Evolutionary conservation across 2,329 filamentous ascomycete genomes (phyloP).

Genomic region (Phialophora chinensis): DNA sequence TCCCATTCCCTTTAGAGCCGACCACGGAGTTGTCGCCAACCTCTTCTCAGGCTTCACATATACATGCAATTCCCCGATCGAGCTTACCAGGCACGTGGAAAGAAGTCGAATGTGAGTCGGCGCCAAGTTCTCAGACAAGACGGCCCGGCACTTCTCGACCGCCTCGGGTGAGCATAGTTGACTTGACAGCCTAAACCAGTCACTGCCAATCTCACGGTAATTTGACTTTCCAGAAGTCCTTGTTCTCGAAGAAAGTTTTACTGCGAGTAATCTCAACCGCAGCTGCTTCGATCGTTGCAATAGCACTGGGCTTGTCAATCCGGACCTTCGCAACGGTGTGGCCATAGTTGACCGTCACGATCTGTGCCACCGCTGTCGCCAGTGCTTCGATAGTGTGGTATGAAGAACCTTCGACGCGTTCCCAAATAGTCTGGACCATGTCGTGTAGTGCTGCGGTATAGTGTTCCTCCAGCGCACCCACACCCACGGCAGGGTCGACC

Average conservation of each 20-base stretch:
- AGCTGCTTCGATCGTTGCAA: constrained; percentile 56
- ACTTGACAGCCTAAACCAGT: constrained; percentile 34
- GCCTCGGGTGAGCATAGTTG: constrained; percentile 37
- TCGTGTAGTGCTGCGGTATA: constrained; percentile 43
- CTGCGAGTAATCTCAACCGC: constrained; percentile 58
- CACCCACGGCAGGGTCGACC: constrained; percentile 26
- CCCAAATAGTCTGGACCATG: constrained; percentile 48
- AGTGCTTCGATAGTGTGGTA: constrained; percentile 60
- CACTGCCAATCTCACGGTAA: constrained; percentile 25
- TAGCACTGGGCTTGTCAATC: constrained; percentile 58
- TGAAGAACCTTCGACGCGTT: constrained; percentile 54
- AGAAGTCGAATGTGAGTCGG: constrained; percentile 35
- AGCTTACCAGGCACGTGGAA: constrained; percentile 47
- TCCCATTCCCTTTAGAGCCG: constrained; percentile 16
- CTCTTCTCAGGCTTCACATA: constrained; percentile 14
- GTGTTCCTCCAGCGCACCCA: constrained; percentile 23
- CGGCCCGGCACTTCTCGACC: constrained; percentile 7
- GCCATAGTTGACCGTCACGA: constrained; percentile 53
- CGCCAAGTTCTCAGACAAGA: constrained; percentile 21
- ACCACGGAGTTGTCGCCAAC: constrained; percentile 7
- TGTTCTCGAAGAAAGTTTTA: constrained; percentile 51
- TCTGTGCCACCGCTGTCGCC: constrained; percentile 55
- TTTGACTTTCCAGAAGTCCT: constrained; percentile 42
- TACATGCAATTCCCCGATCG: constrained; percentile 43
- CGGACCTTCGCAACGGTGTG: constrained; percentile 55